A percentile compares a stretch with the other conserved stretches of the same genome.
Evolutionary conservation across 371 early-diverging fungal species (phyloP).

Genomic region (Conidiobolus coronatus): DNA sequence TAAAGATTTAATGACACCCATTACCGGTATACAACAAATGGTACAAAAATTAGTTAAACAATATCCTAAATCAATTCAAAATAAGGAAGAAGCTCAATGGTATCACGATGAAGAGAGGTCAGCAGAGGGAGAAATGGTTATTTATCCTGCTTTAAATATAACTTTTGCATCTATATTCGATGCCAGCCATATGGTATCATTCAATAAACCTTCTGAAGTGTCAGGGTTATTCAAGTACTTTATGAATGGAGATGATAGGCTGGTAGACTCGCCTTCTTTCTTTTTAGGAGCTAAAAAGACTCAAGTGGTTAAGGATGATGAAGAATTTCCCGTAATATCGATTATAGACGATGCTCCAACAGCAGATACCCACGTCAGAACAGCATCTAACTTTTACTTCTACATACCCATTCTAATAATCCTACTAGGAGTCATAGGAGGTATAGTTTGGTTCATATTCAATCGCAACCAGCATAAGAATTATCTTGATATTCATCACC

Average conservation of each 20-base stretch:
- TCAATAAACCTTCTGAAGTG: background rate
- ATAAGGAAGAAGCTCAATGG: background rate
- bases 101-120: background rate
- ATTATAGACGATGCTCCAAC: background rate
- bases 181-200: slow-evolving; percentile 2
- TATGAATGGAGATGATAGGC: background rate
- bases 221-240: background rate
- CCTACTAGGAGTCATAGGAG: too few relatives aligned
- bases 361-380: too few relatives aligned
- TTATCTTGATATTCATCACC: too few relatives aligned
- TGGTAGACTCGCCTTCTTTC: too few relatives aligned
- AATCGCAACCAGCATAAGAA: too few relatives aligned
- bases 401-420: too few relatives aligned
- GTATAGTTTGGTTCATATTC: too few relatives aligned
- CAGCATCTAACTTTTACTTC: too few relatives aligned
- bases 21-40: background rate
- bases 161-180: background rate
- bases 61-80: background rate
- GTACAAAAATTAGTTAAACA: background rate
- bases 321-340: too few relatives aligned
- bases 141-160: background rate
- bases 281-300: too few relatives aligned
- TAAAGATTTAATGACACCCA: background rate
- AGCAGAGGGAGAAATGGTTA: background rate
- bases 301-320: too few relatives aligned